These are phyloP conservation scores for Colletotrichum liriopes DNA, from an alignment of 2,329 filamentous ascomycete genomes.

Conservation along the genomic window DNA sequence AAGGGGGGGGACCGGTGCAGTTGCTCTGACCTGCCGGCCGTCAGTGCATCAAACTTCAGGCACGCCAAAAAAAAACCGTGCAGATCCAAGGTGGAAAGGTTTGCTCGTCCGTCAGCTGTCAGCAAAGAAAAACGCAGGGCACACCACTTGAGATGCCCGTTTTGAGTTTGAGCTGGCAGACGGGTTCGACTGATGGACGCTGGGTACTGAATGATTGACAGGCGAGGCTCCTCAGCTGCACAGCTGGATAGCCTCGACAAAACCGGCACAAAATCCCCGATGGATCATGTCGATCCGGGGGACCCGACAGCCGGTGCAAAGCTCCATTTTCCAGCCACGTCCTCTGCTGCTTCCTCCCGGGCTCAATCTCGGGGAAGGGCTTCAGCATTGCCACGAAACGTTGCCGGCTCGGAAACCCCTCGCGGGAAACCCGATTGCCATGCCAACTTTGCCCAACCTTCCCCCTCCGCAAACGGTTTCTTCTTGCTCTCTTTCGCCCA, in stretches of 20 bases:
- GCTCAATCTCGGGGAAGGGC: background rate
- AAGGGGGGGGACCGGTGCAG: background rate
- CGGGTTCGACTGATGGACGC: background rate
- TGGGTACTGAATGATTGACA: background rate
- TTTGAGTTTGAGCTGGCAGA: slow-evolving; percentile 18
- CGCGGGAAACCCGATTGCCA: background rate
- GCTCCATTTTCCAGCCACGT: background rate
- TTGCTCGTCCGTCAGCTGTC: slow-evolving; percentile 7
- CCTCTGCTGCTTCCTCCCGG: background rate
- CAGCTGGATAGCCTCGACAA: background rate
- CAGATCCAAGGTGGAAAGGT: slow-evolving; percentile 4
- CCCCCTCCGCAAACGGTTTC: background rate
- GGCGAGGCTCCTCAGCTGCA: background rate
- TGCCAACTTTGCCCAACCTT: background rate
- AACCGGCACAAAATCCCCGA: background rate
- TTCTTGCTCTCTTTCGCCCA: background rate
- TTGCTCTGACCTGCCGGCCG: slow-evolving; percentile 7
- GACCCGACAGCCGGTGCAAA: background rate
- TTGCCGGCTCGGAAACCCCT: background rate
- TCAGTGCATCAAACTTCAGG: slow-evolving; percentile 16
- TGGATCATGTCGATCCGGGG: slow-evolving; percentile 11
- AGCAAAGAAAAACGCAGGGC: background rate
- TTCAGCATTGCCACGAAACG: background rate
- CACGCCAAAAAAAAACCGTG: background rate
- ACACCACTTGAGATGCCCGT: background rate